Evolutionary conservation across 1,284 basidiomycete species (phyloP), one percentile per base, ranked within the genome.

Genomic region (Stygiomarasmius scandens): DNA sequence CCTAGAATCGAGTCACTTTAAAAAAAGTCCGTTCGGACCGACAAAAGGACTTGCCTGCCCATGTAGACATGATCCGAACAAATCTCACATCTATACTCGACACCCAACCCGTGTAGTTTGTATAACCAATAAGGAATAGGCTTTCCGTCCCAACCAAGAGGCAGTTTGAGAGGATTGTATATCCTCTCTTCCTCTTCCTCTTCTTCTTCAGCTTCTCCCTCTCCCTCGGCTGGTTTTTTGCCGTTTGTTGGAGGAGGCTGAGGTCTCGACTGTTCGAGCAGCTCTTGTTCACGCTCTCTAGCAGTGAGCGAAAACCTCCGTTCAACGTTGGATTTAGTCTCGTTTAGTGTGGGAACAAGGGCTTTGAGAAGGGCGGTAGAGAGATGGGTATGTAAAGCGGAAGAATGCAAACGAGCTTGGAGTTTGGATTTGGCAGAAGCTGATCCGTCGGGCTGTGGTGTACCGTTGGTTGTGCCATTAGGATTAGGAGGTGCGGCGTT

Each of bases 41-140:
- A n/a, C 16, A 46, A 12, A 46, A 50, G 55, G 41, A 66, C 82
- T 56, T 64, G 90, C 91, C 92, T 83, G 64, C 96, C 96, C 89
- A 96, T 96, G 71, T 96, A 96, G 11, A 94, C 91, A 69, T 92
- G 90, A 69, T 95, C 93, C 14, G 94, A 96, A 72, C 97, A 99
- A 67, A 99, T 98, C 77, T 99, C 96, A 70, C 97, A 99, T 58
- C 89, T 86, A 74, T 98, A 99, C 73, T 98, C 95, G 51, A 98
- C 96, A 25, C 96, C 96, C 22, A 99, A 80, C 1, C 97, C 97
- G 72, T 99, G 97, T 54, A 99, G 77, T 74, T 98, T 99, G 79
- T 96, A 99, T 59, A 99, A 71, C 96, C 96, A 99, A 72, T 95
- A 98, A 16, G 97, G 96, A 66, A 99, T 99, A 16, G 96, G 96